Evolutionary conservation across 495 filamentous ascomycete species (phyloP).

Genomic region (Aspergillus leporis): DNA sequence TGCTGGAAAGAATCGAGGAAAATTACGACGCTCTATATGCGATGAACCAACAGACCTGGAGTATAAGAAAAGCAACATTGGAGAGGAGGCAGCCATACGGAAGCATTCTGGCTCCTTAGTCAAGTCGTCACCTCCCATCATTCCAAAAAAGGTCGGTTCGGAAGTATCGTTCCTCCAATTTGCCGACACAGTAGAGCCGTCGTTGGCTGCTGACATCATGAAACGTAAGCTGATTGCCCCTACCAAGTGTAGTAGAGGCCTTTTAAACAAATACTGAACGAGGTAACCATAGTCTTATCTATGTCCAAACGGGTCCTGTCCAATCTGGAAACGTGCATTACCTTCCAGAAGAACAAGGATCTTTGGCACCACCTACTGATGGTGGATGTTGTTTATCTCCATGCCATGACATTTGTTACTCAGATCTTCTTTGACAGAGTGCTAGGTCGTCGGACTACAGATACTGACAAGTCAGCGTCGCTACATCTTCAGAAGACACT

Average conservation of each 20-base stretch:
- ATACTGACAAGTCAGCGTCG: conserved; percentile 4
- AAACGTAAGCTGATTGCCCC: neutral
- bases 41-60: neutral
- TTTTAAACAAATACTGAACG: neutral
- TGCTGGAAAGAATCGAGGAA: conserved; percentile 48
- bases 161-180: neutral
- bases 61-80: neutral
- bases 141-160: neutral
- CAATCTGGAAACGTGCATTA: conserved; percentile 38
- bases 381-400: conserved; percentile 38
- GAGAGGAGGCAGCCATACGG: neutral
- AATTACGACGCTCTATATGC: conserved; percentile 3
- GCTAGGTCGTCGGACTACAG: neutral
- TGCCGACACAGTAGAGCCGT: neutral
- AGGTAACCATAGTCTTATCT: neutral
- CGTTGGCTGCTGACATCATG: neutral
- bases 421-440: conserved; percentile 31
- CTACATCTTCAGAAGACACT: conserved; percentile 33
- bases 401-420: conserved; percentile 36
- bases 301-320: conserved; percentile 32
- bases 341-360: conserved; percentile 29
- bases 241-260: neutral
- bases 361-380: conserved; percentile 35
- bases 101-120: neutral
- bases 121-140: neutral